A percentile compares a stretch with the other conserved stretches of the same genome.
phyloP scores from a whole-genome alignment of 2,329 filamentous ascomycete species.

The Cadophora gregata region DNA sequence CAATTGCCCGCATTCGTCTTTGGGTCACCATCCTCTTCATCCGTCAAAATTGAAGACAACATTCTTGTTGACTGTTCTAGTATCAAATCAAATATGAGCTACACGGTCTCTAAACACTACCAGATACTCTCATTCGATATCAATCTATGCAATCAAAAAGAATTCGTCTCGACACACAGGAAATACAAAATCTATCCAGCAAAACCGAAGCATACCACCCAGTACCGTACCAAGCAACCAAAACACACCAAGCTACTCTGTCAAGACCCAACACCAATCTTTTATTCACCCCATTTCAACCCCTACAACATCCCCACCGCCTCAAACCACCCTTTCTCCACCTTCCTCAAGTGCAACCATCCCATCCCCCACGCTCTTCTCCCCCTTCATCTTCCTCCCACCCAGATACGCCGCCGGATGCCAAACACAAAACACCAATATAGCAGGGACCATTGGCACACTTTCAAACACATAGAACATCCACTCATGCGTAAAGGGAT shows the following conservation, averaged over 20 bases:
- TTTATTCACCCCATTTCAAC: background rate
- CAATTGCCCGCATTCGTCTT: no score
- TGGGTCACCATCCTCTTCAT: no score
- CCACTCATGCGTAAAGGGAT: slow-evolving; percentile 58
- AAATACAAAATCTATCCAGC: background rate
- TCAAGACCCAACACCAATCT: background rate
- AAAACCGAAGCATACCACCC: background rate
- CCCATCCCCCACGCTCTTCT: background rate
- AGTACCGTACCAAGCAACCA: background rate
- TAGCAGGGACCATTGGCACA: slow-evolving; percentile 54
- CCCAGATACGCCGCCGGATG: slow-evolving; percentile 52
- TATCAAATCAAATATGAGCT: no score
- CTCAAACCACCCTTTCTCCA: background rate
- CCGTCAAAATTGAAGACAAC: no score
- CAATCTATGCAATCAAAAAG: no score
- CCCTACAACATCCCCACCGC: background rate
- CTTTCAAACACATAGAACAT: slow-evolving; percentile 59
- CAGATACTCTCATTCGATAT: no score
- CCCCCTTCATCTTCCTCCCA: background rate
- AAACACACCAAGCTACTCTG: background rate
- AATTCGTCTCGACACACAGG: no score
- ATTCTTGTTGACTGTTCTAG: no score
- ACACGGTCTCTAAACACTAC: no score
- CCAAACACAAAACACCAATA: slow-evolving; percentile 55
- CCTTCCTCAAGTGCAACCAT: background rate